Conservation (phyloP, 495 filamentous ascomycete species). For the Xylaria palmicola region DNA sequence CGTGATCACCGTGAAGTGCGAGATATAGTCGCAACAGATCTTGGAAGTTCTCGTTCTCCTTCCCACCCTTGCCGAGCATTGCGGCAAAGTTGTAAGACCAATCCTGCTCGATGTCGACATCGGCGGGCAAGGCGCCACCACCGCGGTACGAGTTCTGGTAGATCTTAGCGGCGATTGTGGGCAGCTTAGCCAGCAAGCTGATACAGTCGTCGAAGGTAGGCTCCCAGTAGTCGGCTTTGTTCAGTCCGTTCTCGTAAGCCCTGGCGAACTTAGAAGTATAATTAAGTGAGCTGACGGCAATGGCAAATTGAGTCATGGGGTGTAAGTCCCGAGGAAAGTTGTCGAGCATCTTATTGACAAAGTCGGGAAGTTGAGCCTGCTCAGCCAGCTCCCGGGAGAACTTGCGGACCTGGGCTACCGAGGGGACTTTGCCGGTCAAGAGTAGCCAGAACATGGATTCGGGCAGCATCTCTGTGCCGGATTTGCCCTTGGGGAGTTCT, state of each 20-base stretch:
- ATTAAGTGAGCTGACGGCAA: constrained; percentile 90
- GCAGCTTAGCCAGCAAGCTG: constrained; percentile 90
- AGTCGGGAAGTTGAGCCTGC: constrained; percentile 77
- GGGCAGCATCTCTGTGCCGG: constrained; percentile 97
- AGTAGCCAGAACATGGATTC: constrained; percentile 99
- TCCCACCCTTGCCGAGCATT: constrained; percentile 88
- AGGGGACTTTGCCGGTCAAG: constrained; percentile 87
- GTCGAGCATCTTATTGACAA: constrained; percentile 86
- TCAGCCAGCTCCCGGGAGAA: constrained; percentile 86
- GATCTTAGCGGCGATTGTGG: constrained; percentile 94
- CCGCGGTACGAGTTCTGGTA: constrained; percentile 85
- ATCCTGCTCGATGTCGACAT: constrained; percentile 81
- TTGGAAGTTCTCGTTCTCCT: constrained; percentile 88
- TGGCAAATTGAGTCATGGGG: constrained; percentile 97
- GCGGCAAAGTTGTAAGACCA: constrained; percentile 98
- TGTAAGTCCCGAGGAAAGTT: constrained; percentile 85
- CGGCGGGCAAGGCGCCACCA: constrained; percentile 71
- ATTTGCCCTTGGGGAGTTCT: constrained; percentile 86
- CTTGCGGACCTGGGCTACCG: constrained; percentile 71
- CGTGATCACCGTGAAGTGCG: constrained; percentile 95
- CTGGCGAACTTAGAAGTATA: constrained; percentile 90
- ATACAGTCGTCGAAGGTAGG: constrained; percentile 97
- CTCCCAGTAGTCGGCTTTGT: constrained; percentile 98
- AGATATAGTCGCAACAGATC: constrained; percentile 91
- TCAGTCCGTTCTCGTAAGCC: constrained; percentile 83